Conservation (phyloP, 2,329 filamentous ascomycete species). For the Atkinsonella hypoxylon region DNA sequence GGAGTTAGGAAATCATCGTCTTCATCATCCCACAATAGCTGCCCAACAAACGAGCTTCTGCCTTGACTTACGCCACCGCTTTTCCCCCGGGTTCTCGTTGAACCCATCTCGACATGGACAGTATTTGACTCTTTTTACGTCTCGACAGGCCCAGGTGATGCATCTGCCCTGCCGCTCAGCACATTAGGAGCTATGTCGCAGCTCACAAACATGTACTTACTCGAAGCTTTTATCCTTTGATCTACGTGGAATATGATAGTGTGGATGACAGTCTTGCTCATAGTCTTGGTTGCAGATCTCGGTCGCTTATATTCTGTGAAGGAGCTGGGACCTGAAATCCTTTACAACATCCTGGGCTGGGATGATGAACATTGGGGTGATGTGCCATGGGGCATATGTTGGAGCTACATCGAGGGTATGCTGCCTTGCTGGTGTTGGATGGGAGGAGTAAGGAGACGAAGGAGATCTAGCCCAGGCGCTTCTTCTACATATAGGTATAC, state of each 20-base stretch:
- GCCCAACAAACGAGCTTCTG: too few species aligned
- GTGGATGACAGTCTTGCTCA: conserved; percentile 56
- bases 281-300: conserved; percentile 61
- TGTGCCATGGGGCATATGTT: conserved; percentile 56
- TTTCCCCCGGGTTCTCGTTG: too few species aligned
- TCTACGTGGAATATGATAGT: conserved; percentile 55
- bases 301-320: conserved; percentile 61
- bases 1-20: too few species aligned
- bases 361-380: conserved; percentile 59
- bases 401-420: conserved; percentile 47
- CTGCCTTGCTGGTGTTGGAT: conserved; percentile 46
- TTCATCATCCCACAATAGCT: too few species aligned
- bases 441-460: conserved; percentile 20
- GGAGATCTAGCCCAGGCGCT: background rate
- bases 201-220: conserved; percentile 68
- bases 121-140: too few species aligned
- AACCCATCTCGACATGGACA: too few species aligned
- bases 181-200: conserved; percentile 61
- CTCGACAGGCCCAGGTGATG: too few species aligned
- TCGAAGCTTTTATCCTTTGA: conserved; percentile 66
- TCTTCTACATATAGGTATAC: too few species aligned
- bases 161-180: conserved; percentile 35
- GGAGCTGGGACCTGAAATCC: conserved; percentile 46
- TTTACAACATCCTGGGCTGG: conserved; percentile 50
- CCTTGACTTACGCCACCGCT: too few species aligned